Evolutionary conservation across 2,329 filamentous ascomycete species (phyloP), one percentile per base, ranked within the genome.

Genomic region (Sordariomycetes sp.): DNA sequence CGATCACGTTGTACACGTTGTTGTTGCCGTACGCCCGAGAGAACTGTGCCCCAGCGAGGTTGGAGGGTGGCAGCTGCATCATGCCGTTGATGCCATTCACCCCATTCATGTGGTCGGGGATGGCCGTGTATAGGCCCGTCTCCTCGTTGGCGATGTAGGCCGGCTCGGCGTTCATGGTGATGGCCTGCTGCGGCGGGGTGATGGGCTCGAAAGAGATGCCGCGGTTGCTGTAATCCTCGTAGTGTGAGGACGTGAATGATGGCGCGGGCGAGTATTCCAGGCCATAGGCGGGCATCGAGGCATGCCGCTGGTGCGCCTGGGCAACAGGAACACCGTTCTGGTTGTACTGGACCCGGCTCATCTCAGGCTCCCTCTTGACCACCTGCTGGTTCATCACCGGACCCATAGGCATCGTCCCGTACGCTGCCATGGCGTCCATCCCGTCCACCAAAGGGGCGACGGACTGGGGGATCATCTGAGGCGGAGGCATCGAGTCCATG

Each of bases 71-170:
- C 53, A 97, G 79, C 70, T 95, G 90, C 76, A 96, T 91, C 81
- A 97, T 88, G 58, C 89, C 87, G 70, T 93, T 90, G 69, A 96
- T 85, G 16, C 83, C 83, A 63, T 86, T 84, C 63, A 90, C 86
- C 60, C 86, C 80, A 60, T 75, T 76, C 64, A 89, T 79, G 68
- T 95, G 86, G 67, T 97, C 93, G 12, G 93, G 91, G 65, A 97
- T 96, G 52, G 90, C 92, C 57, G 91, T 93, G 80, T 97, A 97
- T 54, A 97, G 80, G 60, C 92, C 92, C 53, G 93, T 96, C 72
- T 97, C 94, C 76, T 99, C 94, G 70, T 97, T 97, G 62, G 93
- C 90, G 71, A 99, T 96, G 76, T 97, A 99, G 11, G 94, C 90
- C 11, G 94, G 91, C 77, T 99, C 94, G 48, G 87, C 81, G 60